phyloP scores from a whole-genome alignment of 257 asterid species.

The Nicotiana sylvestris region DNA sequence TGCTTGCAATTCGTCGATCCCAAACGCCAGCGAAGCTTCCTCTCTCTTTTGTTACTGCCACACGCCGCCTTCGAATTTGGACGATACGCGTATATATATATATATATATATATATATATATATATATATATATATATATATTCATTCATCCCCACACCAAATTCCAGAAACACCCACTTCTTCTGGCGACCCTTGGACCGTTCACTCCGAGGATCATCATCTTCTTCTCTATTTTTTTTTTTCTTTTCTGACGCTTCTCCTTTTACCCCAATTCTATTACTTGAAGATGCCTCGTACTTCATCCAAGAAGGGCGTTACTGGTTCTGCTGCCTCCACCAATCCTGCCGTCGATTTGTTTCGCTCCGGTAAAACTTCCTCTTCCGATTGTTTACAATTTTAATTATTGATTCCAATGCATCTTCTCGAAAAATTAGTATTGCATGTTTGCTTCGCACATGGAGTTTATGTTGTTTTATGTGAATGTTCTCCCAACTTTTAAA shows the following conservation, averaged over 20 bases:
- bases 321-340: slow-evolving; percentile 51
- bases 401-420: not conserved
- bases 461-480: not conserved
- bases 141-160: not conserved
- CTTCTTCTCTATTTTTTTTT: not conserved
- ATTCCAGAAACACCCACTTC: too few relatives aligned
- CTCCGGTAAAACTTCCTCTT: slow-evolving; percentile 42
- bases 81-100: not conserved
- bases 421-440: not conserved
- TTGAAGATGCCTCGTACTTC: slow-evolving; percentile 77
- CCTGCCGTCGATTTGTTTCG: slow-evolving; percentile 73
- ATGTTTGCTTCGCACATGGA: not conserved
- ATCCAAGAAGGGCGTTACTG: slow-evolving; percentile 48
- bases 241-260: not conserved
- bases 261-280: not conserved
- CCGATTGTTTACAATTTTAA: not conserved
- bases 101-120: not conserved
- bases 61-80: not conserved
- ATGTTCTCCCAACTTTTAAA: too few relatives aligned
- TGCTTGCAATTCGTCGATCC: not conserved
- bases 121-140: not conserved
- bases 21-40: not conserved
- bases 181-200: not conserved
- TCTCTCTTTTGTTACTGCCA: not conserved
- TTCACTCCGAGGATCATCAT: not conserved